Base-by-base conservation (phyloP, 441 rosid genomes). In the Viola pubescens region DNA sequence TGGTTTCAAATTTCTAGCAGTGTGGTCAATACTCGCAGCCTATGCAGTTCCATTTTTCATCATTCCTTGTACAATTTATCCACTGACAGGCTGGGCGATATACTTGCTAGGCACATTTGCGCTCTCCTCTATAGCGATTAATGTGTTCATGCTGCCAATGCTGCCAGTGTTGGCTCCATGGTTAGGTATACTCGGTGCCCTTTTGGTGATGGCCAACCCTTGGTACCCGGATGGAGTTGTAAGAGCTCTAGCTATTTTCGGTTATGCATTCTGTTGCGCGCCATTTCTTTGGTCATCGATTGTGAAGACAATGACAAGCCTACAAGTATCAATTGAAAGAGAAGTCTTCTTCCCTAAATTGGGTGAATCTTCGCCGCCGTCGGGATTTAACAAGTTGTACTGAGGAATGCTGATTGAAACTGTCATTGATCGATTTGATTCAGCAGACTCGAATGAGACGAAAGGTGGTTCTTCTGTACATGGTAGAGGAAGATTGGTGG, bases 181-280 rank as follows among this genome's bases (percentile, higher is more conserved):
- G 86, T 19, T 87, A 14, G 86, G 77, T 64, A 87, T 89, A 37
- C 54, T 80, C 0, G 91, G 95, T n/a, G 71, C 75, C n/a, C 95
- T 92, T 40, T 61, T 87, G 10, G 87, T 81, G 67, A 89, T 92
- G 98, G 95, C 94, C 2, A 82, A 9, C 52, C 97, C 97, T 5
- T 85, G 78, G 81, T 87, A 89, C 74, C 69, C 68, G 0, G 77
- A 86, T 54, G 98, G 98, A 1, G 66, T 89, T 37, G 70, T 84
- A 5, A 78, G 98, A 72, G 94, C 86, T 3, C 72, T 92, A 58
- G 75, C 82, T 0, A 74, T 92, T 45, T 89, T 89, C 5, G 85
- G 68, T n/a, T 87, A 86, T 14, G 94, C 94, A 0, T 89, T 87
- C 64, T 84, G 87, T 38, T 74, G 73, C 44, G 87, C 98, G 2